A percentile compares a stretch with the other conserved stretches of the same genome.
Evolutionary conservation across 2,329 filamentous ascomycete species (phyloP).

Genomic region (Didymella pinodella): DNA sequence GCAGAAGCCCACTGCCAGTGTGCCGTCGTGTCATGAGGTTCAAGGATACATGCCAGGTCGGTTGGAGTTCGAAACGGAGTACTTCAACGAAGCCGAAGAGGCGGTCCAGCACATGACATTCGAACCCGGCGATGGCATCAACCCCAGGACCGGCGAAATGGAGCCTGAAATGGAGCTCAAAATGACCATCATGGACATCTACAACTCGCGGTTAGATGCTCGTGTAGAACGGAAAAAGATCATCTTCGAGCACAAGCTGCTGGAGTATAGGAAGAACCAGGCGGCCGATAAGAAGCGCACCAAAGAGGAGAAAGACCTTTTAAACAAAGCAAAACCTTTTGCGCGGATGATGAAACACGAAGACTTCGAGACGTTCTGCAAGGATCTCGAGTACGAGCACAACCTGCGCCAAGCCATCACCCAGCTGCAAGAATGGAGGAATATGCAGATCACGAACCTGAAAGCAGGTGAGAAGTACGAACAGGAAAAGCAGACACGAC

Average conservation of each 20-base stretch:
- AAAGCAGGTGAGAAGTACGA: constrained; percentile 92
- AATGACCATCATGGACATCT: constrained; percentile 97
- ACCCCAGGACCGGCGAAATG: constrained; percentile 80
- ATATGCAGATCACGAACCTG: constrained; percentile 82
- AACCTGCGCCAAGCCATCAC: constrained; percentile 88
- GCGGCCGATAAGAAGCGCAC: constrained; percentile 92
- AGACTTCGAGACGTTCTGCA: constrained; percentile 86
- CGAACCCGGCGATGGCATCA: constrained; percentile 92
- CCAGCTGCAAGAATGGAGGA: constrained; percentile 94
- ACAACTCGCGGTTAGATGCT: constrained; percentile 89
- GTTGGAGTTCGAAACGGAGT: constrained; percentile 96
- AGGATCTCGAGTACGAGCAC: constrained; percentile 87
- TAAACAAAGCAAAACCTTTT: constrained; percentile 95
- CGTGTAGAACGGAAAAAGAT: constrained; percentile 95
- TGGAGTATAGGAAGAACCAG: constrained; percentile 92
- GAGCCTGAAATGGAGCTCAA: constrained; percentile 98
- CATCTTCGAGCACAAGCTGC: constrained; percentile 90
- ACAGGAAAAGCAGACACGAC: constrained; percentile 79
- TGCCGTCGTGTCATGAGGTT: constrained; percentile 96
- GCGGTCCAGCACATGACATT: constrained; percentile 99
- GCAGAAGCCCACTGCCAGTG: constrained; percentile 93
- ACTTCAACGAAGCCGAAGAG: constrained; percentile 97
- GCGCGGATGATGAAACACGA: constrained; percentile 94
- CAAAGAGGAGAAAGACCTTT: constrained; percentile 89
- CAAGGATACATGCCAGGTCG: constrained; percentile 99